These are phyloP conservation scores for Bisporella sp. DNA, from an alignment of 2,329 filamentous ascomycete genomes.

Conservation along the genomic window DNA sequence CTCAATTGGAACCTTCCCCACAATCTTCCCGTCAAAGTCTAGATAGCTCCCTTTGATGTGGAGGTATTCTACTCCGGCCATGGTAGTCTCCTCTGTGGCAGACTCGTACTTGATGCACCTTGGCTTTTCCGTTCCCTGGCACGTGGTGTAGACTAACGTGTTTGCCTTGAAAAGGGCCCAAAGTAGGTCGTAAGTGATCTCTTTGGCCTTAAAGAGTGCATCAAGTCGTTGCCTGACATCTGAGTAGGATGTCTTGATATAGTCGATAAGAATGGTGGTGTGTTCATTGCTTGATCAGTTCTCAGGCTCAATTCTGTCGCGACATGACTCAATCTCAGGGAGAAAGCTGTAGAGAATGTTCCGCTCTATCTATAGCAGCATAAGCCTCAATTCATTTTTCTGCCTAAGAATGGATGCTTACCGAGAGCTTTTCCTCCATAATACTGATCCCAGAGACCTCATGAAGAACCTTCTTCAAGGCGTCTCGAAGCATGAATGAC, in stretches of 20 bases:
- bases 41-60: no score
- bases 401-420: no score
- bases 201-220: conserved; percentile 19
- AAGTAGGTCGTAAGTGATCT: conserved; percentile 31
- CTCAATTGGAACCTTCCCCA: conserved; percentile 20
- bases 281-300: no score
- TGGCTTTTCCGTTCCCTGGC: conserved; percentile 12
- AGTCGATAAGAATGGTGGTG: no score
- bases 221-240: conserved; percentile 4
- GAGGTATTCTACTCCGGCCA: conserved; percentile 46
- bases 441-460: conserved; percentile 26
- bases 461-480: conserved; percentile 22
- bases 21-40: conserved; percentile 22
- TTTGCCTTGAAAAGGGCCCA: conserved; percentile 30
- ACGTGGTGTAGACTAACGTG: conserved; percentile 22
- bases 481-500: conserved; percentile 25
- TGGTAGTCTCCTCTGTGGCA: conserved; percentile 8
- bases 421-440: conserved; percentile 25
- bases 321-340: conserved; percentile 6
- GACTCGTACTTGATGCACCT: conserved; percentile 17
- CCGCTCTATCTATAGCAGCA: conserved; percentile 9
- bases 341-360: conserved; percentile 10
- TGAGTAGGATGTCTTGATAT: conserved; percentile 11
- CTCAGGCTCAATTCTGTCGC: neutral
- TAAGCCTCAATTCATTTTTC: no score